Conservation (phyloP, 768 basidiomycete genomes). For the Suillus ampliporus region DNA sequence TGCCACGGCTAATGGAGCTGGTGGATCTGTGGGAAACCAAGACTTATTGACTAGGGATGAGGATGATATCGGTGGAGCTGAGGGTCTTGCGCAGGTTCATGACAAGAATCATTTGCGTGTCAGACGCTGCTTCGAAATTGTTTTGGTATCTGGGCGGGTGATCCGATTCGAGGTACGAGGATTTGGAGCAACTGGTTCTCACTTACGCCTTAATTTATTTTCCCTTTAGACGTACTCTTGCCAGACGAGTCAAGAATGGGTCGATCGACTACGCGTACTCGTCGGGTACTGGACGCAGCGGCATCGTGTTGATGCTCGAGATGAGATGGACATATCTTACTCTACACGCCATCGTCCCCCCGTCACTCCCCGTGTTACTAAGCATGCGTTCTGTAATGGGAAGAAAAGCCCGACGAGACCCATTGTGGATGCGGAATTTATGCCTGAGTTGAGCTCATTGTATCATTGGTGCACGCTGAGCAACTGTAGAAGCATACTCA, state of each 20-base stretch:
- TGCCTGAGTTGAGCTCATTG: slow-evolving; percentile 63
- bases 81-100: slow-evolving; percentile 45
- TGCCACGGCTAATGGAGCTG: slow-evolving; percentile 2
- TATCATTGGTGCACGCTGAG: slow-evolving; percentile 91
- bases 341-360: slow-evolving; percentile 53
- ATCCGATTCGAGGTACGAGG: slow-evolving; percentile 77
- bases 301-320: slow-evolving; percentile 74
- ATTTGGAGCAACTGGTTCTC: neutral
- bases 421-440: slow-evolving; percentile 54
- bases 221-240: slow-evolving; percentile 63
- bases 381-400: slow-evolving; percentile 38
- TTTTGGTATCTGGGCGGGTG: slow-evolving; percentile 69
- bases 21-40: slow-evolving; percentile 15
- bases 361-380: slow-evolving; percentile 58
- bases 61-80: slow-evolving; percentile 71
- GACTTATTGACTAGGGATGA: slow-evolving; percentile 48
- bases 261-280: slow-evolving; percentile 72
- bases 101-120: slow-evolving; percentile 57
- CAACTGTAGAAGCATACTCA: slow-evolving; percentile 76
- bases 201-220: slow-evolving; percentile 8
- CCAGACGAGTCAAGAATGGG: slow-evolving; percentile 82
- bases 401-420: slow-evolving; percentile 54
- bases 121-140: slow-evolving; percentile 78
- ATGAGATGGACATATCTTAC: slow-evolving; percentile 82
- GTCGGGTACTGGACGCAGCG: slow-evolving; percentile 80